These are phyloP conservation scores for Aureobasidium zeae DNA, from an alignment of 2,329 filamentous ascomycete genomes.

Conservation along the genomic window DNA sequence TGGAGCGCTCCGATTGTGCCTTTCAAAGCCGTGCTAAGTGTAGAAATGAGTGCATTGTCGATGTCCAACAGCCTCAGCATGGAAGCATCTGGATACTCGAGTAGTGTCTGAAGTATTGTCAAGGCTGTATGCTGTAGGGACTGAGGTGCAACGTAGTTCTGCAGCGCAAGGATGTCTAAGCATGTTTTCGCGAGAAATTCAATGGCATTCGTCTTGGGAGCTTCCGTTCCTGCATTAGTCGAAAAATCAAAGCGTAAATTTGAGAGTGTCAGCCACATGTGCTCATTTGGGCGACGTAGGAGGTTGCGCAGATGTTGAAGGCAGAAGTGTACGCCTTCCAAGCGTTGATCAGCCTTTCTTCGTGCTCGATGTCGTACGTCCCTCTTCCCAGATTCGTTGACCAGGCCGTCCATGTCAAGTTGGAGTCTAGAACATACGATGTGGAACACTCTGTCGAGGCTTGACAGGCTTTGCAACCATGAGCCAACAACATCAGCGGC, in stretches of 20 bases:
- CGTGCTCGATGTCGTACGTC: slow-evolving; percentile 6
- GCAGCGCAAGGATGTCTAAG: slow-evolving; percentile 17
- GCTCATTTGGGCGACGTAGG: slow-evolving; percentile 57
- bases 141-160: slow-evolving; percentile 7
- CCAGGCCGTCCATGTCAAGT: slow-evolving; percentile 16
- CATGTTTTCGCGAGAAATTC: slow-evolving; percentile 21
- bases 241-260: slow-evolving; percentile 8
- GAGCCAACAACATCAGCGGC: slow-evolving; percentile 66
- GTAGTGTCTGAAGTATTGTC: slow-evolving; percentile 20
- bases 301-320: slow-evolving; percentile 66
- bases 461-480: slow-evolving; percentile 62
- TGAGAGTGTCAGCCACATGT: slow-evolving; percentile 47
- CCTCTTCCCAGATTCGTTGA: background rate
- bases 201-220: slow-evolving; percentile 15
- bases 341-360: slow-evolving; percentile 17
- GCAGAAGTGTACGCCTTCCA: slow-evolving; percentile 64
- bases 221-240: background rate
- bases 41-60: slow-evolving; percentile 22
- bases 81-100: slow-evolving; percentile 18
- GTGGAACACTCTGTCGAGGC: slow-evolving; percentile 40
- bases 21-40: slow-evolving; percentile 21
- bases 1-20: slow-evolving; percentile 21
- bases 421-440: slow-evolving; percentile 22
- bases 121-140: slow-evolving; percentile 18
- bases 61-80: slow-evolving; percentile 21